Percentiles rank a stretch among this genome's conserved stretches.
These are phyloP conservation scores for Evernia prunastri DNA, from an alignment of 495 filamentous ascomycete genomes.

Conservation along the genomic window DNA sequence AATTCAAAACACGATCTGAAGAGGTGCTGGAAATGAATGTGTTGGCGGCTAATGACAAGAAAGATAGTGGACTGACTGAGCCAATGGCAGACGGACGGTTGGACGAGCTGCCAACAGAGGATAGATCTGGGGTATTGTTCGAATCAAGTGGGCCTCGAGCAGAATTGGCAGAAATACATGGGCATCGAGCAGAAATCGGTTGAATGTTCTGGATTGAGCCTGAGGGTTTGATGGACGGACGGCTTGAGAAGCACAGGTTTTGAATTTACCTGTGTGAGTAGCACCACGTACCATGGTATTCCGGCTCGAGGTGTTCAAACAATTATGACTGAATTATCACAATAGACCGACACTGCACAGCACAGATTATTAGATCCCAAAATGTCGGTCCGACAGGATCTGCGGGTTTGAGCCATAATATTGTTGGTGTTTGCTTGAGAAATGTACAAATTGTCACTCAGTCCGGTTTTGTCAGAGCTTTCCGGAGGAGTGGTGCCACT, in stretches of 20 bases:
- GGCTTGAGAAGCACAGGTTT: not conserved
- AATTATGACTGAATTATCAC: not conserved
- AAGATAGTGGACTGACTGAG: not conserved
- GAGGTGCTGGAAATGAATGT: not conserved
- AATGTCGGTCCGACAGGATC: not conserved
- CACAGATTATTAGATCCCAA: too few relatives aligned
- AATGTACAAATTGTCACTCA: not conserved
- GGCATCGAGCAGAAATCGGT: not conserved
- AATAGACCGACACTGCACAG: not conserved
- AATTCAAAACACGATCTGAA: not conserved
- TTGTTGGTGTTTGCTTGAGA: not conserved
- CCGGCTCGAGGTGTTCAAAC: not conserved
- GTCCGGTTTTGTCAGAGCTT: conserved; percentile 39
- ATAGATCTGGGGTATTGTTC: not conserved
- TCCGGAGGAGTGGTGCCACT: conserved; percentile 76
- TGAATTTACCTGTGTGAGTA: not conserved
- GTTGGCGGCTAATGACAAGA: not conserved
- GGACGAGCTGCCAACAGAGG: not conserved
- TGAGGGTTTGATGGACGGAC: not conserved
- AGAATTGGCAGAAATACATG: not conserved
- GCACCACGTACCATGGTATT: not conserved
- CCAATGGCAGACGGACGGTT: not conserved
- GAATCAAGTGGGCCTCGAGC: not conserved
- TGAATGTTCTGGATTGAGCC: not conserved
- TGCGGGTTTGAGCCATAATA: not conserved